These are phyloP conservation scores for Emericellopsis atlantica DNA, from an alignment of 2,329 filamentous ascomycete species.

Conservation along the genomic window DNA sequence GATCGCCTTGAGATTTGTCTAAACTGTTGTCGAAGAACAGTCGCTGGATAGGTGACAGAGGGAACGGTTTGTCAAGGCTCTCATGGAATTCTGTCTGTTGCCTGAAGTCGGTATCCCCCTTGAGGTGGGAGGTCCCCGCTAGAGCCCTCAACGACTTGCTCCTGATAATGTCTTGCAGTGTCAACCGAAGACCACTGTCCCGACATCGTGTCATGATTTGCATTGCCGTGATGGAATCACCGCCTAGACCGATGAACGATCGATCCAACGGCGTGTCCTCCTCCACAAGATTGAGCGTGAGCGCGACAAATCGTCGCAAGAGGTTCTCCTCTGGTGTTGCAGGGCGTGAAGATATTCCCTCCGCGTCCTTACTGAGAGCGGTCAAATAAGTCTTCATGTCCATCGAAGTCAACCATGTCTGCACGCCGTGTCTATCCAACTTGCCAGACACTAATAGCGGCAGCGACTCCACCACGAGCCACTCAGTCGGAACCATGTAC, in stretches of 20 bases:
- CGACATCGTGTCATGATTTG: slow-evolving; percentile 5
- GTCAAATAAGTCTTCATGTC: not conserved
- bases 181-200: not conserved
- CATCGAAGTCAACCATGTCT: not conserved
- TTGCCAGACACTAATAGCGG: not conserved
- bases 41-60: slow-evolving; percentile 29
- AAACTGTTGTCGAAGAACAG: slow-evolving; percentile 24
- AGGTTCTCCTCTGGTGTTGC: not conserved
- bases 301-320: slow-evolving; percentile 17
- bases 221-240: slow-evolving; percentile 15
- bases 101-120: not conserved
- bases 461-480: not conserved
- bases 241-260: slow-evolving; percentile 15
- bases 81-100: slow-evolving; percentile 1
- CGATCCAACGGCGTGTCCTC: slow-evolving; percentile 4
- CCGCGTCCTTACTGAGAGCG: not conserved
- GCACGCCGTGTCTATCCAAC: not conserved
- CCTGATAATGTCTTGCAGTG: slow-evolving; percentile 14
- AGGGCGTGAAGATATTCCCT: not conserved
- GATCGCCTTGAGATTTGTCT: slow-evolving; percentile 13
- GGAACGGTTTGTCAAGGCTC: slow-evolving; percentile 17
- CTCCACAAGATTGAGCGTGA: slow-evolving; percentile 9
- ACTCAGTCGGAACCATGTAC: not conserved
- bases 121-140: slow-evolving; percentile 5
- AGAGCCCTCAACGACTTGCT: slow-evolving; percentile 13